Evolutionary conservation across 768 basidiomycete species (phyloP).

Genomic region (Cystofilobasidium bisporidii): DNA sequence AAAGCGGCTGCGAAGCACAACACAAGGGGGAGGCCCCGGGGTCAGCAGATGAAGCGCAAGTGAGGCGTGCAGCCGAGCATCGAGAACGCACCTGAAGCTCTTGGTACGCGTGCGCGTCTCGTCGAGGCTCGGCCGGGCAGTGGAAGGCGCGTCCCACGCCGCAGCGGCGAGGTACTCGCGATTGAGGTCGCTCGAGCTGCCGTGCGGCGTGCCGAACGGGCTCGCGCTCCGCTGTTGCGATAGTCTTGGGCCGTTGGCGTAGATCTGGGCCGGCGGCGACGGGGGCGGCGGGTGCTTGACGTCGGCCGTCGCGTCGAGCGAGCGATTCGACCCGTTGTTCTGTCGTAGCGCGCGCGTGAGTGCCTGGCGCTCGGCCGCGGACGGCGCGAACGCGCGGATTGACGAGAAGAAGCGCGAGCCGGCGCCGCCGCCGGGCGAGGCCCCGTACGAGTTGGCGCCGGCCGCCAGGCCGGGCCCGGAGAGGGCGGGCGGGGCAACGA

Average conservation of each 20-base stretch:
- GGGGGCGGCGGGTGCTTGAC: not conserved
- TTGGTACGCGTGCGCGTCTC: slow-evolving; percentile 4
- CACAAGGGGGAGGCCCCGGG: not conserved
- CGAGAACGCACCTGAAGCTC: slow-evolving; percentile 19
- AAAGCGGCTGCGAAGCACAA: not conserved
- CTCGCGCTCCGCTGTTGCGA: not conserved
- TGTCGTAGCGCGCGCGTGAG: slow-evolving; percentile 60
- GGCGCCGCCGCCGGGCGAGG: slow-evolving; percentile 12
- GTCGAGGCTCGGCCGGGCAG: not conserved
- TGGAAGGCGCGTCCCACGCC: slow-evolving; percentile 17
- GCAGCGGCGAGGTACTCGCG: slow-evolving; percentile 13
- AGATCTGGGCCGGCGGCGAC: not conserved
- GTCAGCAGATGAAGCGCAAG: not conserved
- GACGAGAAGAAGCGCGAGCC: slow-evolving; percentile 40
- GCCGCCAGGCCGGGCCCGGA: not conserved
- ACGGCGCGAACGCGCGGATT: slow-evolving; percentile 79
- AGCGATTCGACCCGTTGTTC: slow-evolving; percentile 11
- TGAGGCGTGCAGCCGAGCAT: not conserved
- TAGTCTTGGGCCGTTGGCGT: not conserved
- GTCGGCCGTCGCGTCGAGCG: slow-evolving; percentile 12
- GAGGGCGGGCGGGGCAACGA: not conserved
- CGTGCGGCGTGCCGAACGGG: slow-evolving; percentile 17
- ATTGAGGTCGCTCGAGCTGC: slow-evolving; percentile 12
- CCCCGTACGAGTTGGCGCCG: slow-evolving; percentile 7
- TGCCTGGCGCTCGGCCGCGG: slow-evolving; percentile 75